phyloP scores from a whole-genome alignment of 2,329 filamentous ascomycete species.

The Alternaria longipes region DNA sequence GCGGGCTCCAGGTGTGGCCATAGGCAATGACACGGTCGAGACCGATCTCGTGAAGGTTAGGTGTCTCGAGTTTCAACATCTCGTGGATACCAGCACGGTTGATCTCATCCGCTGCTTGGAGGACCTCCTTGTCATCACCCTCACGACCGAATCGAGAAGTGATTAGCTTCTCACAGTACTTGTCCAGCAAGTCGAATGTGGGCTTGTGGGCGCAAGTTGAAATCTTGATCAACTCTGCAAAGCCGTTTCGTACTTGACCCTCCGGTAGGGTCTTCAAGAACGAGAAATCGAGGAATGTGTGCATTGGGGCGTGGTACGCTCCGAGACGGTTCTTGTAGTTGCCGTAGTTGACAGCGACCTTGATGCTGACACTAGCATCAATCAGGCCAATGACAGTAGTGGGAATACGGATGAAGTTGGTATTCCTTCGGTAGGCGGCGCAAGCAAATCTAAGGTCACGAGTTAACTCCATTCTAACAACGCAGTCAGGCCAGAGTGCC shows the following conservation, averaged over 20 bases:
- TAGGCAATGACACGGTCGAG: slow-evolving; percentile 78
- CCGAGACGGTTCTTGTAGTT: slow-evolving; percentile 79
- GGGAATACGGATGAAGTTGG: slow-evolving; percentile 77
- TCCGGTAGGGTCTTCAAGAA: slow-evolving; percentile 74
- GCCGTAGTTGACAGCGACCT: slow-evolving; percentile 80
- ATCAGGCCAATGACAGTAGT: slow-evolving; percentile 80
- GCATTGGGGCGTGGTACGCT: slow-evolving; percentile 75
- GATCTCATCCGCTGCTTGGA: slow-evolving; percentile 70
- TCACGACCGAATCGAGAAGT: slow-evolving; percentile 70
- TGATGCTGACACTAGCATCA: slow-evolving; percentile 78
- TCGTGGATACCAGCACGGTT: slow-evolving; percentile 75
- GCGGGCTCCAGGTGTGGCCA: slow-evolving; percentile 77
- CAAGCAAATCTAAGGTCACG: slow-evolving; percentile 61
- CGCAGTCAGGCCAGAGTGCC: slow-evolving; percentile 59
- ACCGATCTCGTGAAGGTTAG: slow-evolving; percentile 77
- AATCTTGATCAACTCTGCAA: slow-evolving; percentile 80
- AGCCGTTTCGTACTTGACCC: slow-evolving; percentile 76
- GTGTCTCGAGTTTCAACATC: slow-evolving; percentile 78
- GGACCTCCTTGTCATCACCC: slow-evolving; percentile 66
- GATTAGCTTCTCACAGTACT: slow-evolving; percentile 74
- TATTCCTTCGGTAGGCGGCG: slow-evolving; percentile 75
- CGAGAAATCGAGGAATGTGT: slow-evolving; percentile 77
- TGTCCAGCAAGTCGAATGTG: slow-evolving; percentile 74
- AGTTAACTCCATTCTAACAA: slow-evolving; percentile 34
- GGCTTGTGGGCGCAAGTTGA: slow-evolving; percentile 72